phyloP scores from a whole-genome alignment of 202 grass and related monocot species.

The Panicum hallii region DNA sequence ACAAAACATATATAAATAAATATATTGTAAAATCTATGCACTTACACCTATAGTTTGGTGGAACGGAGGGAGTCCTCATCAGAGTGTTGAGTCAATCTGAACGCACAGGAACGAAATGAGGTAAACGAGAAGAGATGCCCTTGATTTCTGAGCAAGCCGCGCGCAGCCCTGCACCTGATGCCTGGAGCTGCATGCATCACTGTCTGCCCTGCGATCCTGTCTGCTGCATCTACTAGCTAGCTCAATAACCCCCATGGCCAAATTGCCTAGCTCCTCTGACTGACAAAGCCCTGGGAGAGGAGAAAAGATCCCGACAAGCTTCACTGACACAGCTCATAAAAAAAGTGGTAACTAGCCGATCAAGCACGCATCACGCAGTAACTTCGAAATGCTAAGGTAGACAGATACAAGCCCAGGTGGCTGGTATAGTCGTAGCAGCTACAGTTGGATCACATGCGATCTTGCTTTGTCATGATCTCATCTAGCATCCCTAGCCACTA shows the following conservation, averaged over 20 bases:
- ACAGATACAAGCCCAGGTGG: constrained; percentile 4
- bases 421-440: constrained; percentile 12
- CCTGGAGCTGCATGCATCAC: constrained; percentile 42
- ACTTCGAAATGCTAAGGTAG: constrained; percentile 53
- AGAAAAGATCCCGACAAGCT: constrained; percentile 48
- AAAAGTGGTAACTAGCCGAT: constrained; percentile 30
- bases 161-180: constrained; percentile 25
- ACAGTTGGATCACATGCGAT: constrained; percentile 59
- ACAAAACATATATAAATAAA: no score
- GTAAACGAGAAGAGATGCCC: constrained; percentile 25
- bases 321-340: constrained; percentile 46
- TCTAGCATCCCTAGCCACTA: not conserved
- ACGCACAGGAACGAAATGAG: constrained; percentile 21
- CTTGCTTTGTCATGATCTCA: constrained; percentile 31
- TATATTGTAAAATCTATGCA: no score
- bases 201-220: constrained; percentile 22
- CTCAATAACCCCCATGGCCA: not conserved
- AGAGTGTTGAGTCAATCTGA: constrained; percentile 18
- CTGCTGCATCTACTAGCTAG: constrained; percentile 19
- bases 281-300: not conserved
- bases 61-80: not conserved
- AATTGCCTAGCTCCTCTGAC: constrained; percentile 24
- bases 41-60: no score
- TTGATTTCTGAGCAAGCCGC: constrained; percentile 53
- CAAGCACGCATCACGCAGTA: constrained; percentile 47